Evolutionary conservation across 345 rosid genomes (phyloP).

Genomic region (Melastoma malabathricum): DNA sequence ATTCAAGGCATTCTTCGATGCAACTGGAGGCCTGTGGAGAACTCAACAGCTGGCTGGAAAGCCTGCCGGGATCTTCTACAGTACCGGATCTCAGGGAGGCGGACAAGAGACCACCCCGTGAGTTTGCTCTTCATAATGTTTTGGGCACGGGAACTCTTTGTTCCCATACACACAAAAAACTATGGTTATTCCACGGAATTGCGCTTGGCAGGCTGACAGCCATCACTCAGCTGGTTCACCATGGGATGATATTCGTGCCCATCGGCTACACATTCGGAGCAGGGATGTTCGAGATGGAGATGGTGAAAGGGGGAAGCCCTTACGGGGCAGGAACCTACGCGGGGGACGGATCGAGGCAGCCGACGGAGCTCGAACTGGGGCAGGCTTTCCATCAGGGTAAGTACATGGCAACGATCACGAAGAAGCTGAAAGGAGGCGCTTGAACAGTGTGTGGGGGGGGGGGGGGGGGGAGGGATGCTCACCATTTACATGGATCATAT

Average conservation of each 20-base stretch:
- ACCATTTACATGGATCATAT: too few species aligned
- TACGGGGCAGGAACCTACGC: slow-evolving; percentile 92
- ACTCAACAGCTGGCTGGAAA: slow-evolving; percentile 89
- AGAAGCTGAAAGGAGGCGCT: slow-evolving; percentile 73
- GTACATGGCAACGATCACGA: slow-evolving; percentile 66
- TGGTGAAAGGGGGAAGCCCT: slow-evolving; percentile 89
- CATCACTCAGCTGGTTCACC: slow-evolving; percentile 91
- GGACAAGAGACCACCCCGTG: slow-evolving; percentile 98
- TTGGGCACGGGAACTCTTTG: too few species aligned
- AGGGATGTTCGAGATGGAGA: slow-evolving; percentile 94
- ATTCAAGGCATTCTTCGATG: slow-evolving; percentile 86
- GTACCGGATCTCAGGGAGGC: slow-evolving; percentile 99
- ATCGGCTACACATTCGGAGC: slow-evolving; percentile 94
- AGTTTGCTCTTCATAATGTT: slow-evolving; percentile 9
- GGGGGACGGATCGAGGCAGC: slow-evolving; percentile 85
- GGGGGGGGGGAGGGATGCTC: too few species aligned
- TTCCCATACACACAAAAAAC: too few species aligned
- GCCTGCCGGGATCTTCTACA: slow-evolving; percentile 90
- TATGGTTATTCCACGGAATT: too few species aligned
- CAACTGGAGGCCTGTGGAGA: slow-evolving; percentile 93
- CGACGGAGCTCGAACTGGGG: slow-evolving; percentile 61
- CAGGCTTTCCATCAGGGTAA: slow-evolving; percentile 98
- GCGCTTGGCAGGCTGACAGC: slow-evolving; percentile 59
- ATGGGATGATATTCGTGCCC: slow-evolving; percentile 86
- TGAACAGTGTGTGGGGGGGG: too few species aligned